A percentile compares a stretch with the other conserved stretches of the same genome.
These are phyloP conservation scores for Triticum timopheevii DNA, from an alignment of 176 grass and related monocot genomes.

Conservation along the genomic window DNA sequence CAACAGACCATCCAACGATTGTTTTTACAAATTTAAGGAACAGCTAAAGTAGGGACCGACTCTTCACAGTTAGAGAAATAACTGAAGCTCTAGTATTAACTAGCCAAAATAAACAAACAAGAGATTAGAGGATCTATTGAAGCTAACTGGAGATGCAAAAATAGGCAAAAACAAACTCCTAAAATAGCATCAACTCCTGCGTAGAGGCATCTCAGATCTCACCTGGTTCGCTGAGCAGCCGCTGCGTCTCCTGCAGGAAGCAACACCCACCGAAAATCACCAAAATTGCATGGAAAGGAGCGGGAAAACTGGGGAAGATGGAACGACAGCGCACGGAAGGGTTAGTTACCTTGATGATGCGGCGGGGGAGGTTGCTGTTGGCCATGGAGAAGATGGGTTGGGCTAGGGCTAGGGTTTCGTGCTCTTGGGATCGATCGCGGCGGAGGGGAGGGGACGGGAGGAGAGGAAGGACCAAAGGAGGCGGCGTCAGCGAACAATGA, in stretches of 20 bases:
- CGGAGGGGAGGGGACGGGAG: not conserved
- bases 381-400: constrained; percentile 42
- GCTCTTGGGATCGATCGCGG: not conserved
- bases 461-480: not conserved
- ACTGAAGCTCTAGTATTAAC: not conserved
- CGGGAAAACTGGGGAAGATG: not conserved
- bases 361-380: constrained; percentile 86
- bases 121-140: constrained; percentile 21
- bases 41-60: not conserved
- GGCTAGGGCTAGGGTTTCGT: constrained; percentile 38
- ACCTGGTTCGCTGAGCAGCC: constrained; percentile 97
- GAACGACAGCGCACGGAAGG: not conserved
- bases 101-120: no score
- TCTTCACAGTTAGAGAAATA: not conserved
- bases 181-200: not conserved
- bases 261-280: constrained; percentile 16
- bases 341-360: constrained; percentile 82
- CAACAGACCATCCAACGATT: not conserved
- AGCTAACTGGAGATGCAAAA: not conserved
- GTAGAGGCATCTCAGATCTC: not conserved
- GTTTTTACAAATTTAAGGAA: not conserved
- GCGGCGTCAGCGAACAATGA: not conserved
- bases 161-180: not conserved
- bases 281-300: constrained; percentile 14
- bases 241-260: constrained; percentile 83